A percentile compares a stretch with the other conserved stretches of the same genome.
These are phyloP conservation scores for Aphanomyces invadans DNA, from an alignment of 352 stramenopile species.

Conservation along the genomic window DNA sequence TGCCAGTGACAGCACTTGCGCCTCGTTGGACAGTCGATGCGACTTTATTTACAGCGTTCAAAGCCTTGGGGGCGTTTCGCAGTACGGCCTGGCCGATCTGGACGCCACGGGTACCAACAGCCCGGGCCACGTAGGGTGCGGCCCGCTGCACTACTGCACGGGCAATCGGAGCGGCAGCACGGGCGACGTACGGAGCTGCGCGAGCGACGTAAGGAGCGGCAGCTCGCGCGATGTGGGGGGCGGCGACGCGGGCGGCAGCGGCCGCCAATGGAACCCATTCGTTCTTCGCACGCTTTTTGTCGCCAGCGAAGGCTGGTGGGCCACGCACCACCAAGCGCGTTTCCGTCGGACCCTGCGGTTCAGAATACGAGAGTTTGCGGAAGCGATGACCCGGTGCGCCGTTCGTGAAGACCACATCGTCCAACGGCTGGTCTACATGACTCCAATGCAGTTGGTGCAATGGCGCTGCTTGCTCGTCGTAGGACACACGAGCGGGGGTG, in stretches of 20 bases:
- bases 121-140: background rate
- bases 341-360: no score
- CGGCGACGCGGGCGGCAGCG: background rate
- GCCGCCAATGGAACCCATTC: background rate
- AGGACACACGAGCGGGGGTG: background rate
- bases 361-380: no score
- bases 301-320: background rate
- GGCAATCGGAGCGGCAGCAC: background rate
- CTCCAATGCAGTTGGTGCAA: no score
- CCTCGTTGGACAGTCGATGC: background rate
- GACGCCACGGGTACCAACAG: background rate
- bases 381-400: no score
- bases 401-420: no score
- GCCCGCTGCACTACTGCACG: constrained; percentile 4
- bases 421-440: no score
- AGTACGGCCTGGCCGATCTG: background rate
- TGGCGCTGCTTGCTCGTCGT: no score
- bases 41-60: background rate
- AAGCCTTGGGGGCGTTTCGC: background rate
- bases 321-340: no score
- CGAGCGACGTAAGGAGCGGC: background rate
- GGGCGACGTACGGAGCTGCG: background rate
- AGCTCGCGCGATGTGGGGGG: background rate
- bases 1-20: background rate
- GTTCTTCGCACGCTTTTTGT: background rate